phyloP scores from a whole-genome alignment of 805 yeast genomes.

The Saccharomycopsis schoenii region DNA sequence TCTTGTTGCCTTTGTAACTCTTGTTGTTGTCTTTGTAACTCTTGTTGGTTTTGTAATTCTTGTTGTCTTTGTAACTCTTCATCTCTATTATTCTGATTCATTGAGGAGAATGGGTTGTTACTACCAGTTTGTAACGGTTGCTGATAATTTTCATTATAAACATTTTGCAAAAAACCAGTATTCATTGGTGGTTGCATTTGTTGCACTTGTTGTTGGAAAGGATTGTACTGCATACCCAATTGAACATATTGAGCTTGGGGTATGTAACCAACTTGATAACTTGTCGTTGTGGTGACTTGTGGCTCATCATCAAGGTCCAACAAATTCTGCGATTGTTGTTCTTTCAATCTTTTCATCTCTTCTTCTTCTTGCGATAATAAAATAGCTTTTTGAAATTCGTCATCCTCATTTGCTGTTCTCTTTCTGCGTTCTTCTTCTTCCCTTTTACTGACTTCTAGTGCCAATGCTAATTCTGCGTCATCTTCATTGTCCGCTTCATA shows the following conservation, averaged over 20 bases:
- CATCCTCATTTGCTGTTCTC: constrained; percentile 36
- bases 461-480: constrained; percentile 52
- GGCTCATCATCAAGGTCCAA: constrained; percentile 44
- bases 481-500: constrained; percentile 47
- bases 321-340: constrained; percentile 36
- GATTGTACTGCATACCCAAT: constrained; percentile 59
- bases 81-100: constrained; percentile 18
- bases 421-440: constrained; percentile 61
- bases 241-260: constrained; percentile 30
- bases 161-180: constrained; percentile 45
- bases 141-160: constrained; percentile 25
- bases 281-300: constrained; percentile 21
- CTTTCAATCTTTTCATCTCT: constrained; percentile 44
- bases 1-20: constrained; percentile 14
- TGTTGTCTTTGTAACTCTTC: constrained; percentile 18
- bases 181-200: constrained; percentile 35
- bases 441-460: constrained; percentile 66
- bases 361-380: constrained; percentile 71
- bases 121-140: constrained; percentile 59
- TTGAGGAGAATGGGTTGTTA: constrained; percentile 68
- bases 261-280: constrained; percentile 18
- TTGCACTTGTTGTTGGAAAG: constrained; percentile 31
- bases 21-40: constrained; percentile 7
- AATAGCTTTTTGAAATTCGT: constrained; percentile 59
- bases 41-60: constrained; percentile 16